Evolutionary conservation across 306 rosid species (phyloP).

Genomic region (Lupinus albus): DNA sequence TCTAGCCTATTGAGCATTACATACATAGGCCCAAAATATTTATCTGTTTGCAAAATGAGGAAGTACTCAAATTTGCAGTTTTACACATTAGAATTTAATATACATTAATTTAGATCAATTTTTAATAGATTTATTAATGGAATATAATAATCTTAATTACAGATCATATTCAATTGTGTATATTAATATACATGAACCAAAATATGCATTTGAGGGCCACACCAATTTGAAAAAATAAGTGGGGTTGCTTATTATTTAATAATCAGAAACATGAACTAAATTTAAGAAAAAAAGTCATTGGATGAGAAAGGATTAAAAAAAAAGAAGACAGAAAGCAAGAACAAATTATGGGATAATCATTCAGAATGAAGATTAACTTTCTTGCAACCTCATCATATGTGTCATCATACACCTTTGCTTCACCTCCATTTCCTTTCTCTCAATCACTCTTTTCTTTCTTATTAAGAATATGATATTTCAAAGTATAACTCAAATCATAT

Average conservation of each 20-base stretch:
- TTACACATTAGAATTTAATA: too few species aligned
- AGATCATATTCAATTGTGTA: too few species aligned
- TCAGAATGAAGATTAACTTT: slow-evolving; percentile 69
- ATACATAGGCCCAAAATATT: background rate
- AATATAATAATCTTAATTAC: too few species aligned
- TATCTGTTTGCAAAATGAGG: too few species aligned
- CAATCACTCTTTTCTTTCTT: slow-evolving; percentile 21
- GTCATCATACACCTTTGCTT: slow-evolving; percentile 81
- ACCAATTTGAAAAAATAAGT: too few species aligned
- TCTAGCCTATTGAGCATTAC: slow-evolving; percentile 1
- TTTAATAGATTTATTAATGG: too few species aligned
- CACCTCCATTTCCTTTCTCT: slow-evolving; percentile 31
- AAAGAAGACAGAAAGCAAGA: slow-evolving; percentile 52
- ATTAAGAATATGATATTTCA: too few species aligned
- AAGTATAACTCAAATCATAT: too few species aligned
- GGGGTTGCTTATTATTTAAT: slow-evolving; percentile 31
- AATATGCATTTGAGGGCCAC: too few species aligned
- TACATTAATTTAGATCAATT: too few species aligned
- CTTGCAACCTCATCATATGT: slow-evolving; percentile 76
- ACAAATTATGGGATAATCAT: slow-evolving; percentile 92
- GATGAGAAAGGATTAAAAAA: slow-evolving; percentile 44
- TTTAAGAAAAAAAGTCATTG: slow-evolving; percentile 29
- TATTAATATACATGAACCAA: too few species aligned
- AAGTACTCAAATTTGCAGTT: too few species aligned
- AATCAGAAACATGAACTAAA: slow-evolving; percentile 4